These are phyloP conservation scores for Metarhizium guizhouense DNA, from an alignment of 2,329 filamentous ascomycete species.

Conservation along the genomic window DNA sequence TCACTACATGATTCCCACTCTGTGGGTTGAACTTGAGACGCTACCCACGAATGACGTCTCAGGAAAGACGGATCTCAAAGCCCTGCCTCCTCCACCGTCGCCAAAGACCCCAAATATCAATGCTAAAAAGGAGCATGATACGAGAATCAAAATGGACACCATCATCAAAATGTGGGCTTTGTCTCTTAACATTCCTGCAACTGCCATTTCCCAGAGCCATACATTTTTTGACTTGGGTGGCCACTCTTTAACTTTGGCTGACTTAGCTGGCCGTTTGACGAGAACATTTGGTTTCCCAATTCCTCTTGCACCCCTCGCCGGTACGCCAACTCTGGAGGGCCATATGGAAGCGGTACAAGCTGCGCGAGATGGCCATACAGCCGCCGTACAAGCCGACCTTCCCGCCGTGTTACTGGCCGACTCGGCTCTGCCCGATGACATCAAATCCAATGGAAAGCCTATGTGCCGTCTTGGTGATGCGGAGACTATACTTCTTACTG, in stretches of 20 bases:
- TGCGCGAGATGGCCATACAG: slow-evolving; percentile 63
- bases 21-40: slow-evolving; percentile 66
- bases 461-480: slow-evolving; percentile 55
- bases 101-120: slow-evolving; percentile 33
- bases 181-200: slow-evolving; percentile 55
- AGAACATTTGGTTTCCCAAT: slow-evolving; percentile 65
- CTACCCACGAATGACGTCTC: slow-evolving; percentile 71
- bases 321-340: slow-evolving; percentile 61
- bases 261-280: slow-evolving; percentile 62
- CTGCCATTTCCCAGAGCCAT: slow-evolving; percentile 57
- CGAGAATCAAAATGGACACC: slow-evolving; percentile 56
- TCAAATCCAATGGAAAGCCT: slow-evolving; percentile 44
- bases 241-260: slow-evolving; percentile 69
- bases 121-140: slow-evolving; percentile 42
- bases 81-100: slow-evolving; percentile 55
- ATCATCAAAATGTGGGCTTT: slow-evolving; percentile 66
- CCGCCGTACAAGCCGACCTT: slow-evolving; percentile 66
- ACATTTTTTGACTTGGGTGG: slow-evolving; percentile 78
- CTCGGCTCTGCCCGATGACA: slow-evolving; percentile 59
- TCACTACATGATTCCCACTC: slow-evolving; percentile 73
- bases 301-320: slow-evolving; percentile 61
- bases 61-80: slow-evolving; percentile 68
- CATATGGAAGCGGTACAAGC: slow-evolving; percentile 64
- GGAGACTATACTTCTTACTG: slow-evolving; percentile 62
- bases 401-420: slow-evolving; percentile 61